phyloP scores from a whole-genome alignment of 2,329 filamentous ascomycete species.

The Neurospora crassa region DNA sequence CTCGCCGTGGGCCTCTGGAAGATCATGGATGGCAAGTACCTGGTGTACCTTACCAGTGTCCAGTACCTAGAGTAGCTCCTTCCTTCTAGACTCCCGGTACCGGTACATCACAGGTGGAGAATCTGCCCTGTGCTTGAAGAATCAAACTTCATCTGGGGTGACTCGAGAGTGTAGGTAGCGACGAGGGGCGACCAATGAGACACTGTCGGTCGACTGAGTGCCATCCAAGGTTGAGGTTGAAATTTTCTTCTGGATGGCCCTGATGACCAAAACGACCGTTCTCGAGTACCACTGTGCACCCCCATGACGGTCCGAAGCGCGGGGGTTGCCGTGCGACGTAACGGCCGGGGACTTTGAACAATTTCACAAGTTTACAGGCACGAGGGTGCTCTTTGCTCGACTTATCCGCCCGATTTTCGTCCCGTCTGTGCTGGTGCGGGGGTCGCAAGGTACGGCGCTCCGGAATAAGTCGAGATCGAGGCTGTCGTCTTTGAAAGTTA shows the following conservation, averaged over 20 bases:
- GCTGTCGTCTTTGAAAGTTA: background rate
- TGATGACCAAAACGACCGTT: background rate
- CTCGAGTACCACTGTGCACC: background rate
- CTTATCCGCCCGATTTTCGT: background rate
- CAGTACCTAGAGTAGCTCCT: background rate
- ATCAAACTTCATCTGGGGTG: background rate
- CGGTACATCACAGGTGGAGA: background rate
- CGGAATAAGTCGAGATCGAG: background rate
- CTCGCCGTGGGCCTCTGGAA: background rate
- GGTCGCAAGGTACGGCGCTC: background rate
- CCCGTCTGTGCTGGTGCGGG: background rate
- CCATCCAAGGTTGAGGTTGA: background rate
- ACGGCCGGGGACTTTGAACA: background rate
- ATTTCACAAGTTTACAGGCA: background rate
- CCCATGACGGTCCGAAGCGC: background rate
- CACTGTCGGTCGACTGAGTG: background rate
- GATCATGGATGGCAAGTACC: background rate
- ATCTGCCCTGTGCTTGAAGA: background rate
- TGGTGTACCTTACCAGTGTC: background rate
- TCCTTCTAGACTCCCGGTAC: background rate
- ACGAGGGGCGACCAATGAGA: background rate
- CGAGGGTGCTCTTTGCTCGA: background rate
- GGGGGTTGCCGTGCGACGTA: background rate
- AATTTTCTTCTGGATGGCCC: background rate
- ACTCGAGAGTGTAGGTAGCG: background rate